These are phyloP conservation scores for Syzygium aromaticum DNA, from an alignment of 345 rosid genomes.

Conservation along the genomic window DNA sequence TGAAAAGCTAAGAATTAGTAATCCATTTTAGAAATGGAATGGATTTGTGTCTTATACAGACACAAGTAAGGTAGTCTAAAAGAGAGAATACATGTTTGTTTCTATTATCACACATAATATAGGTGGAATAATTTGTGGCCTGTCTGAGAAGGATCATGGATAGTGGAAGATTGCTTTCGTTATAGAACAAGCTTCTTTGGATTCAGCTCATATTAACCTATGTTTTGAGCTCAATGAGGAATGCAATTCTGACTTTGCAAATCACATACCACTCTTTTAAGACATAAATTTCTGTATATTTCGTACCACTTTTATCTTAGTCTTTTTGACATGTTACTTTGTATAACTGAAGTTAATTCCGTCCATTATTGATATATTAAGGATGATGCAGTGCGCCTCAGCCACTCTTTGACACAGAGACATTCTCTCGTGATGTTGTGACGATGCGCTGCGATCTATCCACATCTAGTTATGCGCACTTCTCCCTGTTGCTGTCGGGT, in stretches of 20 bases:
- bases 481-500: constrained; percentile 43
- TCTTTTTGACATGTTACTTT: background rate
- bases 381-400: constrained; percentile 30
- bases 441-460: constrained; percentile 49
- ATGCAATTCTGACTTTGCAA: background rate
- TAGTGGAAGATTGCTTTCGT: background rate
- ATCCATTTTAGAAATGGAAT: background rate
- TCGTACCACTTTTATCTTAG: background rate
- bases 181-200: background rate
- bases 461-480: constrained; percentile 32
- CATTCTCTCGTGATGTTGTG: constrained; percentile 44
- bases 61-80: background rate
- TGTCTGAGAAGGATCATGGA: background rate
- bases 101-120: background rate
- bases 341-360: background rate
- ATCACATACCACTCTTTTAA: background rate
- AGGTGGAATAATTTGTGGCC: background rate
- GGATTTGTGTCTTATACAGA: background rate
- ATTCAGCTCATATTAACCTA: background rate
- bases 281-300: background rate
- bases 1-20: background rate
- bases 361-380: background rate
- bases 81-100: background rate
- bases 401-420: constrained; percentile 42
- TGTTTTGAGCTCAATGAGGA: background rate